phyloP scores from a whole-genome alignment of 2,329 filamentous ascomycete species.

The Dothidotthia symphoricarpi region DNA sequence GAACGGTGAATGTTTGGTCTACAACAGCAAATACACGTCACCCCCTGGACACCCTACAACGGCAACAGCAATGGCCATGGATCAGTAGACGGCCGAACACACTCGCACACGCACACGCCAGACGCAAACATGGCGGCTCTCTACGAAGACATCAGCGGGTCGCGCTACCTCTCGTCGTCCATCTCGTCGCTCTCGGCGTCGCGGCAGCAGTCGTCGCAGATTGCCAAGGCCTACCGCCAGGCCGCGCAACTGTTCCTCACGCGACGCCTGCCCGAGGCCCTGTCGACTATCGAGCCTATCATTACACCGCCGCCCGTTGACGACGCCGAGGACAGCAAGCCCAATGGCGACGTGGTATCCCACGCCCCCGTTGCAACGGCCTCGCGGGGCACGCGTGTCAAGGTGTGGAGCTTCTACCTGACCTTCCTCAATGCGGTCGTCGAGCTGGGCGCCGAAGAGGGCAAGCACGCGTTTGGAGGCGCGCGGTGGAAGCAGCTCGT shows the following conservation, averaged over 20 bases:
- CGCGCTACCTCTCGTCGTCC: conserved; percentile 63
- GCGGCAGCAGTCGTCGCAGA: conserved; percentile 65
- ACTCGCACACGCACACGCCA: conserved; percentile 1
- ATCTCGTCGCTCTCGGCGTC: conserved; percentile 68
- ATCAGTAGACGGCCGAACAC: conserved; percentile 8
- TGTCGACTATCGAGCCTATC: conserved; percentile 80
- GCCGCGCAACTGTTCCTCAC: conserved; percentile 93
- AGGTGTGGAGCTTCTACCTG: conserved; percentile 96
- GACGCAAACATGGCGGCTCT: conserved; percentile 47
- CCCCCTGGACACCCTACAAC: no score
- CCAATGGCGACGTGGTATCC: conserved; percentile 18
- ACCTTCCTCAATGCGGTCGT: conserved; percentile 89
- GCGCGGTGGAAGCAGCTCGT: conserved; percentile 82
- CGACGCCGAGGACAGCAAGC: conserved; percentile 14
- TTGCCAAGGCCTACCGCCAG: conserved; percentile 91
- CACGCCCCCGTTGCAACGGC: conserved; percentile 74
- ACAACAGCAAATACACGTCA: no score
- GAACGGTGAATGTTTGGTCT: conserved; percentile 7
- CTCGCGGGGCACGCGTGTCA: conserved; percentile 79
- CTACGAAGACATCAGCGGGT: conserved; percentile 53
- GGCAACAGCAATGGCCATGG: no score
- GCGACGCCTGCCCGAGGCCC: conserved; percentile 83
- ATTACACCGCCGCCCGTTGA: conserved; percentile 59
- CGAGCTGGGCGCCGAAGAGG: conserved; percentile 85
- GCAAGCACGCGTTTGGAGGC: conserved; percentile 81